Base-by-base conservation (phyloP, 2,329 filamentous ascomycete genomes). In the Aaosphaeria arxii region DNA sequence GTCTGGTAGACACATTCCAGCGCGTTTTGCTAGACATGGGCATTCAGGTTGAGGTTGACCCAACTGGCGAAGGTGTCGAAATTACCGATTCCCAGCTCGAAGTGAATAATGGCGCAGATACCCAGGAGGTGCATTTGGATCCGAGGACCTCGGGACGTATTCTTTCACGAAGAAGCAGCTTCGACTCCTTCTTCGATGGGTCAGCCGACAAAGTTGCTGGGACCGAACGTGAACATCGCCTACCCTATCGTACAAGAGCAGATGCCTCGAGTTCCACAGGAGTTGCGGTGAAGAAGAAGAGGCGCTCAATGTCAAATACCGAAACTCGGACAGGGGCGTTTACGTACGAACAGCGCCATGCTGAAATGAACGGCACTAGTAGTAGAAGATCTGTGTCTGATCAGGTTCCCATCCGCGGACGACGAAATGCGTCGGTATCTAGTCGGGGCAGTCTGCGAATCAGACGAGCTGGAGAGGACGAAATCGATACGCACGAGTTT, bases 1-100 rank as follows among this genome's bases (percentile, higher is more conserved):
- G 51, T 79, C 75, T 95, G 30, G 77, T 83, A 53, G 82, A 86
- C 49, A 87, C 86, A 57, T 91, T 94, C 59, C 80, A 84, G 66
- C 75, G 79, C 48, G 77, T 89, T 50, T 76, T 95, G 55, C 75
- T 73, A 11, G 78, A 82, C 43, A 84, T 90, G 78, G 85, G 85
- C 24, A 90, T 92, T 53, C 78, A 84, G 39, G 76, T 94, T 46
- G 84, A 89, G 52, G 80, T 86, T 48, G 73, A 74, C 35, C 69
- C 72, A 5, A 73, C 75, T 4, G 72, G 69, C 28, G 71, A 72
- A 38, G 70, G 59, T 4, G 54, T 73, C 17, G 65, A 67, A 45
- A 57, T 52, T 58, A 70, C 56, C 33, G 33, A 9, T 58, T 70
- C 50, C 52, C 61, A 48, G 45, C 39, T 61, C 31, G 61, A 68